These are phyloP conservation scores for Talaromyces sp. DNA, from an alignment of 2,329 filamentous ascomycete genomes.

Conservation along the genomic window DNA sequence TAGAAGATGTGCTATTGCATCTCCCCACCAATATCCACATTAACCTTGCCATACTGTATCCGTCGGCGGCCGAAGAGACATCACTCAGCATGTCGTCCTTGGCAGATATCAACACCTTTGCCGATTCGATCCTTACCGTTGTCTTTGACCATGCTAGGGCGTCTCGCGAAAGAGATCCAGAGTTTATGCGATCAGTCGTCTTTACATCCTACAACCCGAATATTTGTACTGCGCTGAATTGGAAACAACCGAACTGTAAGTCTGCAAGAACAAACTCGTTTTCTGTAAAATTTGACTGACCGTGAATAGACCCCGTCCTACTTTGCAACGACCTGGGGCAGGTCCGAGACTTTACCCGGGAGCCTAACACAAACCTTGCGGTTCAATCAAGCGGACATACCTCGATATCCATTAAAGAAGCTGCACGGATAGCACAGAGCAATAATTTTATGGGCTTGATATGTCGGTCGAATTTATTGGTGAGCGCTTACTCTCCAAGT, in stretches of 20 bases:
- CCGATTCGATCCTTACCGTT: constrained; percentile 73
- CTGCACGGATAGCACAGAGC: constrained; percentile 82
- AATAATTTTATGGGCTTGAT: constrained; percentile 99
- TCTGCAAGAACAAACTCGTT: constrained; percentile 9
- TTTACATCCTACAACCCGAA: constrained; percentile 90
- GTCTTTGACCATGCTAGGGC: constrained; percentile 87
- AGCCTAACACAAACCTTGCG: constrained; percentile 34
- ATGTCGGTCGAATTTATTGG: constrained; percentile 78
- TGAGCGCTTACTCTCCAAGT: constrained; percentile 28
- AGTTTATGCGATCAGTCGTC: constrained; percentile 77
- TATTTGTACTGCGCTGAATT: constrained; percentile 90
- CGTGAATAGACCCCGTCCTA: constrained; percentile 69
- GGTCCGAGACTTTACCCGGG: constrained; percentile 33
- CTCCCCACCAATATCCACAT: constrained; percentile 77
- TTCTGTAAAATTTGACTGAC: background rate
- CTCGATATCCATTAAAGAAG: constrained; percentile 86
- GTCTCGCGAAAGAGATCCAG: constrained; percentile 59
- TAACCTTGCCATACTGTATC: constrained; percentile 88
- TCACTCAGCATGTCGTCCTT: constrained; percentile 64
- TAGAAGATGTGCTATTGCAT: constrained; percentile 68
- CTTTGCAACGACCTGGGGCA: constrained; percentile 84
- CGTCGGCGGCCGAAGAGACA: constrained; percentile 67
- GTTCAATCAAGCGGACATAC: constrained; percentile 60
- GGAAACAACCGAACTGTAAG: constrained; percentile 95
- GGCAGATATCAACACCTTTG: constrained; percentile 77